These are phyloP conservation scores for Trichophyton benhamiae DNA, from an alignment of 2,329 filamentous ascomycete species.

Conservation along the genomic window DNA sequence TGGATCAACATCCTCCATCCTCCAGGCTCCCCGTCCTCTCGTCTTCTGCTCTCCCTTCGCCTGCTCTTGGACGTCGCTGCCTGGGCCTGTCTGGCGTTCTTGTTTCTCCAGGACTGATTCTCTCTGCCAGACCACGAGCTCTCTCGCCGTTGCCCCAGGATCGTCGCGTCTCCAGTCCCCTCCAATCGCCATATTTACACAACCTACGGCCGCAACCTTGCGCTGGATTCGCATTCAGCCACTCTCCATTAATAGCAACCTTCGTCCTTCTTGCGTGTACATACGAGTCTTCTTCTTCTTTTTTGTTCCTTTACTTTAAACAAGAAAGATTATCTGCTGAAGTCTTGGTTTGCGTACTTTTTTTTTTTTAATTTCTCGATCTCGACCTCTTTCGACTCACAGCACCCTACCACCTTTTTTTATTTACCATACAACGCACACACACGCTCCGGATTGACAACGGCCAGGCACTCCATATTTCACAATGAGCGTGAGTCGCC, in stretches of 20 bases:
- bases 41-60: background rate
- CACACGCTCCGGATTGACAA: background rate
- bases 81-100: background rate
- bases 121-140: background rate
- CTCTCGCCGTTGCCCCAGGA: background rate
- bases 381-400: background rate
- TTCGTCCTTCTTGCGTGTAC: background rate
- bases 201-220: background rate
- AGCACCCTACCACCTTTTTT: background rate
- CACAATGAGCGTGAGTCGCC: conserved; percentile 12
- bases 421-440: background rate
- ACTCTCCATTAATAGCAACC: conserved; percentile 1
- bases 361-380: background rate
- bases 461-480: background rate
- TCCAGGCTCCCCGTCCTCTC: background rate
- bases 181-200: background rate
- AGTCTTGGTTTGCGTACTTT: background rate
- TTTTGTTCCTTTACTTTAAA: background rate
- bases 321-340: background rate
- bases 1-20: background rate
- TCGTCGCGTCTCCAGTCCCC: background rate
- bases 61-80: background rate
- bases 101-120: background rate
- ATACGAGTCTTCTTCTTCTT: background rate
- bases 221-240: conserved; percentile 1